Evolutionary conservation across 768 basidiomycete genomes (phyloP).

Genomic region (Termitomyces sp.): DNA sequence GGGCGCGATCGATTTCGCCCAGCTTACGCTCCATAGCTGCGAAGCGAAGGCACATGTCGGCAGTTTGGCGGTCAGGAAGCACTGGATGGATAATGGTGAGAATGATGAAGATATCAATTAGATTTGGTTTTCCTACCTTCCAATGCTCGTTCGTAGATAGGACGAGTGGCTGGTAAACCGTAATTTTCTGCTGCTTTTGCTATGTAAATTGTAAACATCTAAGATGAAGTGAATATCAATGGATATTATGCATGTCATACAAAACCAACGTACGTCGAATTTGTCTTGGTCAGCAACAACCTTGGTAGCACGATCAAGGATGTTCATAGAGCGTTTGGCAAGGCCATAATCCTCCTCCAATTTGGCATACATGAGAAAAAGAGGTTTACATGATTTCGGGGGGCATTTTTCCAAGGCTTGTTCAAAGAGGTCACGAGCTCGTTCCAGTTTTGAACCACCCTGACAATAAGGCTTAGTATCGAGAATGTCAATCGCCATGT

Average conservation of each 20-base stretch:
- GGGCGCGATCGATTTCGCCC: constrained; percentile 97
- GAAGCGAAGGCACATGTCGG: constrained; percentile 97
- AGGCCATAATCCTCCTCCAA: constrained; percentile 94
- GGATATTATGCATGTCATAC: neutral
- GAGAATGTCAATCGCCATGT: neutral
- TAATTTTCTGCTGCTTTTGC: constrained; percentile 96
- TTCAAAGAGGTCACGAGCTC: constrained; percentile 96
- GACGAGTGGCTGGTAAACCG: constrained; percentile 91
- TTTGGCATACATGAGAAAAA: constrained; percentile 95
- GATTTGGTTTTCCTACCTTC: constrained; percentile 45
- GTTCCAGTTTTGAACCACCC: constrained; percentile 93
- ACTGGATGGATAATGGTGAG: constrained; percentile 30
- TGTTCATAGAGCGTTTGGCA: constrained; percentile 93
- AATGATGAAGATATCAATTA: neutral
- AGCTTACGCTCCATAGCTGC: constrained; percentile 95
- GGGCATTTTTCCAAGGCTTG: constrained; percentile 97
- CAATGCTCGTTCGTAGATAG: constrained; percentile 94
- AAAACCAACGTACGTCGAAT: constrained; percentile 70
- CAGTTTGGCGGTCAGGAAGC: constrained; percentile 90
- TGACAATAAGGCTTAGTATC: constrained; percentile 23
- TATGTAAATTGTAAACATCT: constrained; percentile 98
- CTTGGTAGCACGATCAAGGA: constrained; percentile 89
- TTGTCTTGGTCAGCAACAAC: constrained; percentile 88
- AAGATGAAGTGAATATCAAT: neutral
- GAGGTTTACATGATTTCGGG: constrained; percentile 87